Evolutionary conservation across 2,329 filamentous ascomycete species (phyloP), one percentile per base, ranked within the genome.

Genomic region (Volutella citrinella): DNA sequence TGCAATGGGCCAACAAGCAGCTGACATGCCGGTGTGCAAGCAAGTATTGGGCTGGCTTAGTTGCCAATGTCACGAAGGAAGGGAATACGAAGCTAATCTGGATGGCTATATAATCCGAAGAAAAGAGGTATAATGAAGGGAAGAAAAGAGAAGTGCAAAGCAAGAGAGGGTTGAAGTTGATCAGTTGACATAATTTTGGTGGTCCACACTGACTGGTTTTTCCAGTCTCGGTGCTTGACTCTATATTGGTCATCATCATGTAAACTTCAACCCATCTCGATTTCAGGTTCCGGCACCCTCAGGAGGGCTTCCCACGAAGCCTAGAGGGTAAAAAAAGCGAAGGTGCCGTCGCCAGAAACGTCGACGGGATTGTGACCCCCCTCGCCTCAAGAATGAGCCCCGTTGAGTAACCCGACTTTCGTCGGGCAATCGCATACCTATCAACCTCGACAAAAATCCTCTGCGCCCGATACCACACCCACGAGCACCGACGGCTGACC

Each of bases 381-480:
- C 88, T 95, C 89, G 90, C 85, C 78, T 89, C 91, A 85, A 96
- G 88, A 96, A 95, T 97, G 89, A 96, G 91, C 91, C 91, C 91
- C 91, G 95, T 97, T 89, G 90, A 95, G 91, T 97, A 94, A 95
- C 87, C 75, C 67, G 63, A 68, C 52, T 55, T 52, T 60, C 51
- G 42, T 57, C 52, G 61, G 69, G 86, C 87, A 95, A 96, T 95
- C 91, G 90, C 91, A 96, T 97, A 82, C 84, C 91, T 96, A 80
- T 95, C 74, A 78, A 87, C 76, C 84, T 81, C 82, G 91, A 96
- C 91, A 84, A 96, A 78, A 72, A 68, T 63, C 72, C 67, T 74
- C 69, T 64, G 73, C 78, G 72, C 59, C 62, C 58, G 61, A 57
- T 40, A 39, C 62, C 57, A 43, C 52, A 49, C 42, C 34, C 45